phyloP scores from a whole-genome alignment of 2,329 filamentous ascomycete genomes.

The Sporothrix brasiliensis region DNA sequence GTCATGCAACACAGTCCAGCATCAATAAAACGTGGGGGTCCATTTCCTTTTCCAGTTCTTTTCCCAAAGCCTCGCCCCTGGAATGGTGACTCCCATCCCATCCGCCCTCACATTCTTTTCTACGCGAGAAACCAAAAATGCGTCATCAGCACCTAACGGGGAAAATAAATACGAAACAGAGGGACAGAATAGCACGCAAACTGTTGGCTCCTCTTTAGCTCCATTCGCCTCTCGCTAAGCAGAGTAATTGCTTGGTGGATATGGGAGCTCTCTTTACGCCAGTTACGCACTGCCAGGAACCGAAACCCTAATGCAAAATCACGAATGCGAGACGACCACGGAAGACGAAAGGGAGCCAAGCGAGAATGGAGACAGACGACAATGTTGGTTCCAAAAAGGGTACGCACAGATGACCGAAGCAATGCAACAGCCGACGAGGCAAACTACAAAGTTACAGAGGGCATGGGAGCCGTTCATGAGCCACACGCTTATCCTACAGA shows the following conservation, averaged over 20 bases:
- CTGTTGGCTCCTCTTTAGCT: too few relatives aligned
- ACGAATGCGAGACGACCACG: background rate
- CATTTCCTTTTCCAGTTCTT: background rate
- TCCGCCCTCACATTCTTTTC: background rate
- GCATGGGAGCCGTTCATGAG: background rate
- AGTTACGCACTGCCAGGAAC: background rate
- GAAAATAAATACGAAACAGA: background rate
- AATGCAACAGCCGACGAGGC: background rate
- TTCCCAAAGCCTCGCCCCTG: background rate
- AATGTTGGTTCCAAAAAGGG: background rate
- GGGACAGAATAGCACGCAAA: too few relatives aligned
- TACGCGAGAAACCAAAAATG: background rate
- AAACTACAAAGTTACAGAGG: background rate
- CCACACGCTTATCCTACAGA: background rate
- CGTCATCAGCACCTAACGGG: constrained; percentile 2
- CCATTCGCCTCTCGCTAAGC: too few relatives aligned
- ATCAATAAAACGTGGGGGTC: constrained; percentile 2
- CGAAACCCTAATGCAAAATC: too few relatives aligned
- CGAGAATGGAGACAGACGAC: background rate
- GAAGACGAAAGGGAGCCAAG: background rate
- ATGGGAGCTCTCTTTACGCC: too few relatives aligned
- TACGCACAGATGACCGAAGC: background rate
- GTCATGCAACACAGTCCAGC: too few relatives aligned
- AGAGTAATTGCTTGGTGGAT: too few relatives aligned
- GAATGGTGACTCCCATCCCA: background rate